Conservation (phyloP, 495 filamentous ascomycete genomes). For the Xylaria acuta region DNA sequence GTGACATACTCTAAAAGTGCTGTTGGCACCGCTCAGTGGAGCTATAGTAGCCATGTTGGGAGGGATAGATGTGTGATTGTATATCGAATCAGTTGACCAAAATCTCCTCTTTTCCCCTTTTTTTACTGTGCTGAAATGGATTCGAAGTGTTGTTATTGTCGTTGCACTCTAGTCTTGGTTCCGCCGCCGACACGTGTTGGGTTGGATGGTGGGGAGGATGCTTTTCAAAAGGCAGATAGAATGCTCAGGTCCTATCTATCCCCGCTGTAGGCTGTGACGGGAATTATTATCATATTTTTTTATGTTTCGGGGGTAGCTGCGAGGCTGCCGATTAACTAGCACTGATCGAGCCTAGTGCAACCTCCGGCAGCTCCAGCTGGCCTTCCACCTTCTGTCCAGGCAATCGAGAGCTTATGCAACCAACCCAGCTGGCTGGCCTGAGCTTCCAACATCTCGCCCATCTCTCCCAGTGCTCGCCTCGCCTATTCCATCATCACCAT, state of each 20-base stretch:
- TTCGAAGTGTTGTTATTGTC: background rate
- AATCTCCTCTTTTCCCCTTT: background rate
- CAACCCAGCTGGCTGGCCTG: slow-evolving; percentile 8
- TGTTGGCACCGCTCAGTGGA: slow-evolving; percentile 57
- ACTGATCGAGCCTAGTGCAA: slow-evolving; percentile 8
- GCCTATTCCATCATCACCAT: slow-evolving; percentile 19
- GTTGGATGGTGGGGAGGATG: slow-evolving; percentile 12
- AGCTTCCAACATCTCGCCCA: background rate
- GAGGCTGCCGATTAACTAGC: slow-evolving; percentile 34
- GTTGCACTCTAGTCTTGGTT: background rate
- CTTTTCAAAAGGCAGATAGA: slow-evolving; percentile 13
- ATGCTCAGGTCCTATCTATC: background rate
- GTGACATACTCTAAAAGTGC: slow-evolving; percentile 77
- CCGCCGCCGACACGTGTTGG: background rate
- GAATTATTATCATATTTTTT: slow-evolving; percentile 26
- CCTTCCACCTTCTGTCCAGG: slow-evolving; percentile 20
- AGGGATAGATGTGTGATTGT: slow-evolving; percentile 17
- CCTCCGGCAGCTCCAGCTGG: slow-evolving; percentile 27
- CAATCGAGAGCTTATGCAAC: slow-evolving; percentile 41
- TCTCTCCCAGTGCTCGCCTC: slow-evolving; percentile 8
- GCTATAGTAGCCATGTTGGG: slow-evolving; percentile 71
- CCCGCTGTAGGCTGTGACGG: slow-evolving; percentile 28
- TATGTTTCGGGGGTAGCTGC: slow-evolving; percentile 38
- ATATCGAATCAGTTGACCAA: background rate
- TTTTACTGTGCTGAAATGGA: background rate